These are phyloP conservation scores for Melaleuca alternifolia DNA, from an alignment of 345 rosid genomes.

Conservation along the genomic window DNA sequence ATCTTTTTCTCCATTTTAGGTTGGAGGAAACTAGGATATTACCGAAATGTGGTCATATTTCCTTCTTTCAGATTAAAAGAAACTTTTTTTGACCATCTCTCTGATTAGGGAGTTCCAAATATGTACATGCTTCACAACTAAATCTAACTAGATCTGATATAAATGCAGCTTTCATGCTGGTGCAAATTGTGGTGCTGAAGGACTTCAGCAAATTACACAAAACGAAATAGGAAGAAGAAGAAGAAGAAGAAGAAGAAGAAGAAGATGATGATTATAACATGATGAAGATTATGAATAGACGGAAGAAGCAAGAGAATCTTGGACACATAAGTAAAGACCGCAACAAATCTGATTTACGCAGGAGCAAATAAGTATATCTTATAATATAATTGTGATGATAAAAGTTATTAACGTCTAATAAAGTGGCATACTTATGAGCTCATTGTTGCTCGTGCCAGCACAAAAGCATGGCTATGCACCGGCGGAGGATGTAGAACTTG, in stretches of 20 bases:
- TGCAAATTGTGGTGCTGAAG: not conserved
- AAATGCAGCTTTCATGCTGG: not conserved
- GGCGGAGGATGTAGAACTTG: constrained; percentile 14
- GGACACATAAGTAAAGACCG: not conserved
- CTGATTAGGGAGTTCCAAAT: not conserved
- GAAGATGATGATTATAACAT: rapidly evolving
- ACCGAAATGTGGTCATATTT: not conserved
- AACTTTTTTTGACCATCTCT: not conserved
- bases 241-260: not conserved
- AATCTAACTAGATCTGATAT: not conserved
- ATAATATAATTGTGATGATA: not conserved
- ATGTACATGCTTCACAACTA: not conserved
- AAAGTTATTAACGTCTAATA: not conserved
- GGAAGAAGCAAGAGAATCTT: not conserved
- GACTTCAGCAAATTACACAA: not conserved
- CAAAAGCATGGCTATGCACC: constrained; percentile 15
- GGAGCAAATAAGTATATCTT: not conserved
- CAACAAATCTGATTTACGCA: not conserved
- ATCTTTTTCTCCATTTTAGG: not conserved
- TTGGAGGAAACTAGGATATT: not conserved
- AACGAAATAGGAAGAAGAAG: not conserved
- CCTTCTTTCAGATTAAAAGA: not conserved
- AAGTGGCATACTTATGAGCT: not conserved
- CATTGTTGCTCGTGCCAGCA: constrained; percentile 15
- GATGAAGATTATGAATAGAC: not conserved